Evolutionary conservation across 2,329 filamentous ascomycete genomes (phyloP).

Genomic region (Pyrenophora graminea): DNA sequence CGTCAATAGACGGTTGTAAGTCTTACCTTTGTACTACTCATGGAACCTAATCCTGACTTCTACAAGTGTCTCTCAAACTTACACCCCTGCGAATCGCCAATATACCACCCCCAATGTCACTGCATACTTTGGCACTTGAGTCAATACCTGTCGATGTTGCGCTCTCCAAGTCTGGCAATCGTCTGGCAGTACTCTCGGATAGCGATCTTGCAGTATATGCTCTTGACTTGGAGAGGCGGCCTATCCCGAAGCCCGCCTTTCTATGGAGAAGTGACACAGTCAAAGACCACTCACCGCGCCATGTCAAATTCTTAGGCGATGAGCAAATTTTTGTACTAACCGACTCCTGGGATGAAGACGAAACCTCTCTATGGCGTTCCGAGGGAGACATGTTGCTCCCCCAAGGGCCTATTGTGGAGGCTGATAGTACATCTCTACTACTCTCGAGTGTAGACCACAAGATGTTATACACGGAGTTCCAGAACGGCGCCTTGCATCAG

Average conservation of each 20-base stretch:
- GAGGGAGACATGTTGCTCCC: constrained; percentile 24
- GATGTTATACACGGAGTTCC: constrained; percentile 29
- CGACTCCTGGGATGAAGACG: constrained; percentile 39
- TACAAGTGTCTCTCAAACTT: constrained; percentile 67
- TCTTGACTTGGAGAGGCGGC: constrained; percentile 67
- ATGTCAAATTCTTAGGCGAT: constrained; percentile 54
- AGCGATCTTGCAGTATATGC: constrained; percentile 69
- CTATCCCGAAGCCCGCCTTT: constrained; percentile 51
- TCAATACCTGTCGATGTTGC: constrained; percentile 73
- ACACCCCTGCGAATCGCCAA: constrained; percentile 85
- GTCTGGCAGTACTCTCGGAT: constrained; percentile 73
- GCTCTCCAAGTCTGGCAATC: constrained; percentile 55
- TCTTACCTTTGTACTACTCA: constrained; percentile 5
- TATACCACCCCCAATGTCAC: constrained; percentile 89
- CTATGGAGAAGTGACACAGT: constrained; percentile 41
- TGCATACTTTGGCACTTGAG: constrained; percentile 70
- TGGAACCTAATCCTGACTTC: constrained; percentile 21
- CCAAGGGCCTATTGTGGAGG: constrained; percentile 30
- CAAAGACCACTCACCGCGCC: constrained; percentile 43
- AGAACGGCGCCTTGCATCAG: constrained; percentile 29
- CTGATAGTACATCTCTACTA: constrained; percentile 30
- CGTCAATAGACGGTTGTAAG: constrained; percentile 79
- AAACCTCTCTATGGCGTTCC: constrained; percentile 35
- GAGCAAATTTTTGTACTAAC: constrained; percentile 44
- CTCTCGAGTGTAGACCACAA: constrained; percentile 27